A percentile compares a stretch with the other conserved stretches of the same genome.
phyloP scores from a whole-genome alignment of 208 protist species.

The Histomonas meleagridis region DNA sequence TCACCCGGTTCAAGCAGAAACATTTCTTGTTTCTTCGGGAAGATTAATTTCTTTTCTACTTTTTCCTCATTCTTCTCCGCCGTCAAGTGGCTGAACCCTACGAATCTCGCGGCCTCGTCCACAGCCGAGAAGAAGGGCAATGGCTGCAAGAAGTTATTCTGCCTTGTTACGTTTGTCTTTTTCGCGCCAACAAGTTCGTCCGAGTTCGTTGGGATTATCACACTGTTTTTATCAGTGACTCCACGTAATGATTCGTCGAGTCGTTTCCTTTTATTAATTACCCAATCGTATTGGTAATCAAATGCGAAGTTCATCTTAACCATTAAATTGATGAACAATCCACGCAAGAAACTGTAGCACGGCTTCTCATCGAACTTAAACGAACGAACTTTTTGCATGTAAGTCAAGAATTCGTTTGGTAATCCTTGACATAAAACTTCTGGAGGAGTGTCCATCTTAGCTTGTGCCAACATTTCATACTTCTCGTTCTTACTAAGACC shows the following conservation, averaged over 20 bases:
- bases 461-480: neutral
- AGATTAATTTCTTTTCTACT: neutral
- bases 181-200: neutral
- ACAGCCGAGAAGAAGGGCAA: neutral
- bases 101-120: neutral
- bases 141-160: neutral
- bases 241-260: neutral
- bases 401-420: neutral
- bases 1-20: constrained; percentile 4
- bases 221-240: neutral
- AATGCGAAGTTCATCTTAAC: neutral
- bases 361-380: constrained; percentile 12
- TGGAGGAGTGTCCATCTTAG: constrained; percentile 16
- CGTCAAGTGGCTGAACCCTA: neutral
- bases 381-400: neutral
- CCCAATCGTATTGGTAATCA: constrained; percentile 31
- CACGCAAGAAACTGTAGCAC: neutral
- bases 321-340: neutral
- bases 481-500: neutral
- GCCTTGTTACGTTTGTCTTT: neutral
- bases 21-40: neutral
- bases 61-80: neutral
- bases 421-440: constrained; percentile 24
- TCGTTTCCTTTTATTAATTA: neutral
- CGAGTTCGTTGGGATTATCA: neutral